phyloP scores from a whole-genome alignment of 176 grass and related monocot genomes.

The Typha latifolia region DNA sequence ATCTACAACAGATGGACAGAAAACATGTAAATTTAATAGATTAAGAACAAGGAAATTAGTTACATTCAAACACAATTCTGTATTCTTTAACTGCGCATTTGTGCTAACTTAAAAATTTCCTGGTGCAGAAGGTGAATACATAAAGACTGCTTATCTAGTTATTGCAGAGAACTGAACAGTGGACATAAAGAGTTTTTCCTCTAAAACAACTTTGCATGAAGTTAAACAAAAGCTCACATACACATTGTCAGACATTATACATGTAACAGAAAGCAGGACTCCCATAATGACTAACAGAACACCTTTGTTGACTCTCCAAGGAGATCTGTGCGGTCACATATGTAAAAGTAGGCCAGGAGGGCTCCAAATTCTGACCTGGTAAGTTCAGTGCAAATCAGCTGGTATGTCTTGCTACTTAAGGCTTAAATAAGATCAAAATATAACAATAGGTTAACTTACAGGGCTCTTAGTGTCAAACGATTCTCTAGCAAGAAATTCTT shows the following conservation, averaged over 20 bases:
- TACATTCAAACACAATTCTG: no score
- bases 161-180: no score
- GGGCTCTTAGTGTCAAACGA: conserved; percentile 50
- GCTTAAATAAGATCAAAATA: not conserved
- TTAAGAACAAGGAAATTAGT: no score
- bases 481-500: conserved; percentile 76
- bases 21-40: no score
- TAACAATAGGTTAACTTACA: conserved; percentile 41
- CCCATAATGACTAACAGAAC: not conserved
- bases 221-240: not conserved
- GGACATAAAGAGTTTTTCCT: no score
- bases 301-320: conserved; percentile 79
- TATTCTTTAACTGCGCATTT: no score
- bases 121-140: no score
- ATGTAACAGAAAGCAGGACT: not conserved
- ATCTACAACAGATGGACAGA: no score
- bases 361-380: conserved; percentile 62
- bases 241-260: not conserved
- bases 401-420: not conserved
- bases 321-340: conserved; percentile 83
- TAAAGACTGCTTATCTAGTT: no score
- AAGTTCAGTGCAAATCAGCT: not conserved
- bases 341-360: conserved; percentile 68
- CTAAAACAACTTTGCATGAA: not conserved
- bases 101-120: no score